These are phyloP conservation scores for Globisporangium yorkense DNA, from an alignment of 352 stramenopile species.

Conservation along the genomic window DNA sequence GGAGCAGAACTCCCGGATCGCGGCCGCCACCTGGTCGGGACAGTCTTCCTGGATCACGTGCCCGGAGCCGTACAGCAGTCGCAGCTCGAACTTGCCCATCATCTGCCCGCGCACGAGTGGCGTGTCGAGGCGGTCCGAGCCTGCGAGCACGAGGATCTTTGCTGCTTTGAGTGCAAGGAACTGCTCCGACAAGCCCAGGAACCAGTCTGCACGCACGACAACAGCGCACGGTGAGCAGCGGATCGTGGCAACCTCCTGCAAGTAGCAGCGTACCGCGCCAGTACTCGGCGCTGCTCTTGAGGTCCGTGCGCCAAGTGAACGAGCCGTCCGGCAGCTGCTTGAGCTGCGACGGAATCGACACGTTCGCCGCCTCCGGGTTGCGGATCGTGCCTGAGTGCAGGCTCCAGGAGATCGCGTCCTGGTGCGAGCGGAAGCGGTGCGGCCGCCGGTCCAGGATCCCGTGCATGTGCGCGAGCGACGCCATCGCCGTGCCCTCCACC, in stretches of 20 bases:
- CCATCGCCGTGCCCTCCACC: conserved; percentile 82
- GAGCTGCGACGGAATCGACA: conserved; percentile 83
- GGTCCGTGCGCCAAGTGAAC: conserved; percentile 71
- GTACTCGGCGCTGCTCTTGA: conserved; percentile 64
- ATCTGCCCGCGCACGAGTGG: conserved; percentile 84
- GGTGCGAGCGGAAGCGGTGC: conserved; percentile 47
- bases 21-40: conserved; percentile 61
- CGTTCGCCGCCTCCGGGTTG: conserved; percentile 63
- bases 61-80: conserved; percentile 82
- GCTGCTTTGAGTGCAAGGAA: conserved; percentile 69
- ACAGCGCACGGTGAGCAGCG: neutral
- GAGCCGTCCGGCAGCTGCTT: conserved; percentile 36
- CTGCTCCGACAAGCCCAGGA: conserved; percentile 75
- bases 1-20: conserved; percentile 56
- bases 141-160: conserved; percentile 84
- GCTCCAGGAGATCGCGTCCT: conserved; percentile 79
- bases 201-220: conserved; percentile 50
- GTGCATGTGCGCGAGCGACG: conserved; percentile 84
- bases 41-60: conserved; percentile 87
- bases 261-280: conserved; percentile 48
- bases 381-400: conserved; percentile 68
- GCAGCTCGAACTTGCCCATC: conserved; percentile 89
- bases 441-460: conserved; percentile 71
- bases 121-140: conserved; percentile 84
- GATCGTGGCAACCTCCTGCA: too few species aligned